These are phyloP conservation scores for Pyrus bretschneideri DNA, from an alignment of 306 rosid genomes.

Conservation along the genomic window DNA sequence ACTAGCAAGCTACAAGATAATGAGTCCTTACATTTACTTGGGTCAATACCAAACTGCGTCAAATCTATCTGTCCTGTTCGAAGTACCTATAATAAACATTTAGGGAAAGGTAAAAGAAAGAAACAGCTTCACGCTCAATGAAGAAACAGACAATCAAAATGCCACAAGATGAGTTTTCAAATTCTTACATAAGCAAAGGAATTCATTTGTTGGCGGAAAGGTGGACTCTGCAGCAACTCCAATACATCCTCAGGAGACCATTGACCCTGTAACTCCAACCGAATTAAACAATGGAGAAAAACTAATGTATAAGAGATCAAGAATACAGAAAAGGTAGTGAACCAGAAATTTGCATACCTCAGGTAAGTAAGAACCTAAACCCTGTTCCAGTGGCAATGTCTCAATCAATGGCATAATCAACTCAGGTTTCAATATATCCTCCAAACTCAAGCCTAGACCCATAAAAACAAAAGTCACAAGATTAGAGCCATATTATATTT, in stretches of 20 bases:
- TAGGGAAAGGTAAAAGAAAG: neutral
- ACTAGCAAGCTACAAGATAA: neutral
- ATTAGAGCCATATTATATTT: neutral
- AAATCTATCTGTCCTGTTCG: conserved; percentile 92
- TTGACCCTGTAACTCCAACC: conserved; percentile 47
- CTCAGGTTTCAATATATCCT: conserved; percentile 86
- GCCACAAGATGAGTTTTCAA: conserved; percentile 1
- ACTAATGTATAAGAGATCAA: neutral
- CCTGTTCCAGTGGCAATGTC: conserved; percentile 66
- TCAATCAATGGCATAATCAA: conserved; percentile 79
- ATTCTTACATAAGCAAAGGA: conserved; percentile 81
- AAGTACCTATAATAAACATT: conserved; percentile 47
- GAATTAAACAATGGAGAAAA: neutral
- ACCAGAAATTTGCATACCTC: conserved; percentile 50
- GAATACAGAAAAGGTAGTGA: conserved; percentile 6
- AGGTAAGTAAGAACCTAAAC: conserved; percentile 69
- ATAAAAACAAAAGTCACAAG: neutral
- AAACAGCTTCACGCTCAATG: neutral
- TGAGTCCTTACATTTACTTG: conserved; percentile 76
- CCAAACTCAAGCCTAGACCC: conserved; percentile 68
- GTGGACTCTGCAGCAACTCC: conserved; percentile 90
- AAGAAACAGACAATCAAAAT: neutral
- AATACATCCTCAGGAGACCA: conserved; percentile 80
- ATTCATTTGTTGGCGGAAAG: conserved; percentile 92
- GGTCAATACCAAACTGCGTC: conserved; percentile 91